A percentile compares a stretch with the other conserved stretches of the same genome.
Evolutionary conservation across 2,329 filamentous ascomycete species (phyloP).

Genomic region (Aspergillus ochraceus): DNA sequence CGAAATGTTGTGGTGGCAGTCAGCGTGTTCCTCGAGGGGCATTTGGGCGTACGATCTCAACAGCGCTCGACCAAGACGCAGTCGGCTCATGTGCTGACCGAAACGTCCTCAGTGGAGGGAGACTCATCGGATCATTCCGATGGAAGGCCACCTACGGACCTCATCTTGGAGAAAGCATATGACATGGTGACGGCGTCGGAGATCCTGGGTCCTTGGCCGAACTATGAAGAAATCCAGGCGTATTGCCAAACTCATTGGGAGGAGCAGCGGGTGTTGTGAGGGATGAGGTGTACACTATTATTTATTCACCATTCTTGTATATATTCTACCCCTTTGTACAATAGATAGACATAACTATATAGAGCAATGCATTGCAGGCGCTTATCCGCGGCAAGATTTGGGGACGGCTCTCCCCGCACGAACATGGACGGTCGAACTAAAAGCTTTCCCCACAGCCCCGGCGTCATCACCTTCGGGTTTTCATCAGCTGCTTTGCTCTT

Average conservation of each 20-base stretch:
- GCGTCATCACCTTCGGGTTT: no score
- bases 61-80: background rate
- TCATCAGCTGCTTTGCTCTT: background rate
- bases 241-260: constrained; percentile 27
- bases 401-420: constrained; percentile 5
- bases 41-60: constrained; percentile 20
- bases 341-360: background rate
- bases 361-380: constrained; percentile 1
- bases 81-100: background rate
- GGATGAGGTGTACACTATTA: constrained; percentile 15
- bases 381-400: constrained; percentile 18
- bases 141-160: constrained; percentile 25
- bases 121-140: background rate
- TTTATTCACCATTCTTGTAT: constrained; percentile 18
- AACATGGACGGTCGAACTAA: background rate
- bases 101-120: background rate
- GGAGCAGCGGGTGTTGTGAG: constrained; percentile 11
- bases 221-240: constrained; percentile 39
- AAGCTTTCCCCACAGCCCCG: constrained; percentile 24
- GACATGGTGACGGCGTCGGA: constrained; percentile 36
- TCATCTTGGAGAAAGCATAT: constrained; percentile 35
- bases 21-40: constrained; percentile 42
- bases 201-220: constrained; percentile 43
- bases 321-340: constrained; percentile 6
- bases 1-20: constrained; percentile 42